Base-by-base conservation (phyloP, 352 stramenopile species). In the Globisporangium takayamanum region DNA sequence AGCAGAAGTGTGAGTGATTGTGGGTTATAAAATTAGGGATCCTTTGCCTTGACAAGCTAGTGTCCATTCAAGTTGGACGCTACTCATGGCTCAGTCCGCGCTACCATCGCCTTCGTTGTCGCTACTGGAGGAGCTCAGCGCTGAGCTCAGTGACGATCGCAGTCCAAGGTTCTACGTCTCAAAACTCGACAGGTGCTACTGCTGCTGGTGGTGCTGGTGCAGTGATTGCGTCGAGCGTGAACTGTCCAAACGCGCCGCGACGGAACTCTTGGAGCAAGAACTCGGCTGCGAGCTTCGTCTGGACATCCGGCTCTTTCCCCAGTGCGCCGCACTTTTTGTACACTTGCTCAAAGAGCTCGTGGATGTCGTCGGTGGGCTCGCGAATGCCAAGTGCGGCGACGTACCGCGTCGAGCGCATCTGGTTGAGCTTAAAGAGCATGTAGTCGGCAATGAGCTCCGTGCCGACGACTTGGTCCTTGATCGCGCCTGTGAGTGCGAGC, bases 381-480 rank as follows among this genome's bases (percentile, higher is more conserved):
- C 66, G 39, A 30, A 96, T 67, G 30, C 78, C 72, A 18, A 96
- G 55, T 56, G 75, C 70, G 28, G 92, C 79, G 28, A 93, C 84
- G 55, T 96, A 96, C 10, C 76, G 74, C 54, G 75, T 91, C 10
- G 83, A 91, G 16, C 79, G 69, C 59, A 84, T 75, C 49, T 88
- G 76, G 57, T 96, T 96, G 20, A 96, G 71, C 56, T 77, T 68
- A 67, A 90, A 96, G 26, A 96, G 74, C 78, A 96, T 89, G 58
- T 93, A 95, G 63, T 96, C 87, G 14, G 87, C 87, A 49, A 96
- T 91, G 57, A 94, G 68, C 49, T 94, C 86, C 18, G 78, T 87
- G 48, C 86, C 87, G 14, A 96, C 79, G 30, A 94, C 71, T 16
- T 90, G 78, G 64, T 96, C 87, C 59, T 94, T 93, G 64, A 96